These are phyloP conservation scores for Salix purpurea DNA, from an alignment of 345 rosid genomes.

Conservation along the genomic window DNA sequence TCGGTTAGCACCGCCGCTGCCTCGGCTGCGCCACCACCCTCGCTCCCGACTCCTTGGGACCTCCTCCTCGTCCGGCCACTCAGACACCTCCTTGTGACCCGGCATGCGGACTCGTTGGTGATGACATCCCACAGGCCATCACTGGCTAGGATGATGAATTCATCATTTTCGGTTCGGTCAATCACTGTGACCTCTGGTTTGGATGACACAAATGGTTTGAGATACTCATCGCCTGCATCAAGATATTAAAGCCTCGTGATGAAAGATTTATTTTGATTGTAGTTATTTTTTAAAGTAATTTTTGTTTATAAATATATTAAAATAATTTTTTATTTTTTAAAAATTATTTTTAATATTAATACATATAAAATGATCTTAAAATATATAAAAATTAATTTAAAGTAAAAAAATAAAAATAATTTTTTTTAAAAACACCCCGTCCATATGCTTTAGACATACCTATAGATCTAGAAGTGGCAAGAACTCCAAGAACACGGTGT, in stretches of 20 bases:
- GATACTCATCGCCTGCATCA: conserved; percentile 50
- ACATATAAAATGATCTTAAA: too few relatives aligned
- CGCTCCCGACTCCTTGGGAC: not conserved
- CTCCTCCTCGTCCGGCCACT: conserved; percentile 32
- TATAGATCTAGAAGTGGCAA: conserved; percentile 67
- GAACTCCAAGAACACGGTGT: conserved; percentile 54
- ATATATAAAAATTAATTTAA: too few relatives aligned
- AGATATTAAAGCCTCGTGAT: not conserved
- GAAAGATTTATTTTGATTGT: too few relatives aligned
- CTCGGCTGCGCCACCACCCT: conserved; percentile 23
- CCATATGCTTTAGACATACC: conserved; percentile 25
- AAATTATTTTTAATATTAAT: too few relatives aligned
- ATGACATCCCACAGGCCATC: conserved; percentile 82
- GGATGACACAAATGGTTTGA: conserved; percentile 50
- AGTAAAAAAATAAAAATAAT: too few relatives aligned
- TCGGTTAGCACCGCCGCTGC: conserved; percentile 31
- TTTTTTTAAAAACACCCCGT: too few relatives aligned
- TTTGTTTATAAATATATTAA: too few relatives aligned
- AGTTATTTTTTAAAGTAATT: too few relatives aligned
- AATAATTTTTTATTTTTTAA: too few relatives aligned
- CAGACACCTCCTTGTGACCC: conserved; percentile 52
- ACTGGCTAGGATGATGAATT: conserved; percentile 66
- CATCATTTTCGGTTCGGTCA: conserved; percentile 41
- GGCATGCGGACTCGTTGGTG: conserved; percentile 60
- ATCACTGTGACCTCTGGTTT: conserved; percentile 49